A percentile compares a stretch with the other conserved stretches of the same genome.
Evolutionary conservation across 352 stramenopile species (phyloP).

Genomic region (Phytophthora uliginosa): DNA sequence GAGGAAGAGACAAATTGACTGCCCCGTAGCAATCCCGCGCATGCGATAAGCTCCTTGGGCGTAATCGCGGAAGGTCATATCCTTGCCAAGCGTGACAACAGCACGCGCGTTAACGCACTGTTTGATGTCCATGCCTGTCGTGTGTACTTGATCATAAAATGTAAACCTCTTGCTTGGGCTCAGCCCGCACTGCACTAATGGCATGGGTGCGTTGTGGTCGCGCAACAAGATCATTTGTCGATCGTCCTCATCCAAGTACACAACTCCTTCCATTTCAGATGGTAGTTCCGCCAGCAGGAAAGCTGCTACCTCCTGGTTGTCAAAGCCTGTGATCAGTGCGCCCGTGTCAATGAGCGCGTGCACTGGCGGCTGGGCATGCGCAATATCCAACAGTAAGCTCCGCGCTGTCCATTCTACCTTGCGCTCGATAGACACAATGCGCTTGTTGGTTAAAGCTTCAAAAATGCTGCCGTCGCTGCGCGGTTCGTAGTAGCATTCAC

Average conservation of each 20-base stretch:
- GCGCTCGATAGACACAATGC: conserved; percentile 90
- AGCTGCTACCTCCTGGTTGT: conserved; percentile 90
- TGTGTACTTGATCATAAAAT: conserved; percentile 97
- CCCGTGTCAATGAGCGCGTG: conserved; percentile 94
- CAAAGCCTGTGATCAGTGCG: conserved; percentile 92
- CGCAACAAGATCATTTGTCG: conserved; percentile 95
- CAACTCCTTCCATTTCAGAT: conserved; percentile 87
- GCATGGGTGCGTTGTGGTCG: conserved; percentile 95
- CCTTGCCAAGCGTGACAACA: conserved; percentile 94
- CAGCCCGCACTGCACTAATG: conserved; percentile 92
- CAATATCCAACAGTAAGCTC: conserved; percentile 86
- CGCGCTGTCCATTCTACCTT: conserved; percentile 87
- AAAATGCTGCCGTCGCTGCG: conserved; percentile 99
- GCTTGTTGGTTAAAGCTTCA: conserved; percentile 95
- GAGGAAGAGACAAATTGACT: conserved; percentile 94
- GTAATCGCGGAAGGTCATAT: conserved; percentile 98
- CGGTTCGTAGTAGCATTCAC: conserved; percentile 98
- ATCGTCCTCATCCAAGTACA: conserved; percentile 93
- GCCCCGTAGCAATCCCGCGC: conserved; percentile 91
- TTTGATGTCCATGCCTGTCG: conserved; percentile 95
- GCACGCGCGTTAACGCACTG: conserved; percentile 90
- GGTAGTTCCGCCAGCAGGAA: conserved; percentile 87
- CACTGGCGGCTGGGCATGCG: conserved; percentile 71
- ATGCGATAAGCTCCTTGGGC: conserved; percentile 94
- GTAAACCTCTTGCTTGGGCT: conserved; percentile 90